Evolutionary conservation across 441 rosid species (phyloP).

Genomic region (Capsella rubella): DNA sequence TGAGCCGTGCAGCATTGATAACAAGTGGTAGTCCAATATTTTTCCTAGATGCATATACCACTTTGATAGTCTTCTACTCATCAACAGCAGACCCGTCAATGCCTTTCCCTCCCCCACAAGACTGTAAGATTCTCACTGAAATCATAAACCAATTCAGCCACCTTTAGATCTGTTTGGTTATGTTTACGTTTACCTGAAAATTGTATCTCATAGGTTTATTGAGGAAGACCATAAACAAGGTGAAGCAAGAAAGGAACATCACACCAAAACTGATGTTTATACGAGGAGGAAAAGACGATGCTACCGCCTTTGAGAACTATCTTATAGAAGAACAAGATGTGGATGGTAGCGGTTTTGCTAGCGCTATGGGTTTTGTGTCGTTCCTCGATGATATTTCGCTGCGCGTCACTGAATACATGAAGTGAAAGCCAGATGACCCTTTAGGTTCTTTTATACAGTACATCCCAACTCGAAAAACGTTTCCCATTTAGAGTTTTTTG

Average conservation of each 20-base stretch:
- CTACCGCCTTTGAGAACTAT: constrained; percentile 82
- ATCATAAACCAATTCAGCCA: background rate
- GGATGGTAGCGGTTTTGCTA: constrained; percentile 83
- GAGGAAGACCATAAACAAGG: constrained; percentile 76
- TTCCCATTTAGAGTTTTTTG: constrained; percentile 8
- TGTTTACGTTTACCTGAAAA: background rate
- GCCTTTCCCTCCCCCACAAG: constrained; percentile 95
- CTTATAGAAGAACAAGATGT: constrained; percentile 97
- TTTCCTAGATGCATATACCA: constrained; percentile 93
- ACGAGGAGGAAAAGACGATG: constrained; percentile 86
- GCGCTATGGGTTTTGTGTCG: constrained; percentile 93
- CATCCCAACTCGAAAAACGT: constrained; percentile 1
- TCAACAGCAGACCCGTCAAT: constrained; percentile 85
- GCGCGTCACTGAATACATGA: constrained; percentile 84
- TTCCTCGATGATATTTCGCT: constrained; percentile 89
- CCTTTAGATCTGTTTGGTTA: constrained; percentile 3
- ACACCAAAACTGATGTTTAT: constrained; percentile 88
- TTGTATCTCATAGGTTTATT: constrained; percentile 61
- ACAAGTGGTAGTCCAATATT: constrained; percentile 98
- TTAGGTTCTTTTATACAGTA: background rate
- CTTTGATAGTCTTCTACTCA: constrained; percentile 85
- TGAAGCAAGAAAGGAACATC: constrained; percentile 89
- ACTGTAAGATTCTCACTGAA: constrained; percentile 65
- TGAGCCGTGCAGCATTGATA: constrained; percentile 90
- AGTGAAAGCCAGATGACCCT: constrained; percentile 44